Evolutionary conservation across 75 land plant genomes (phyloP).

Genomic region (Gnetum montanum): DNA sequence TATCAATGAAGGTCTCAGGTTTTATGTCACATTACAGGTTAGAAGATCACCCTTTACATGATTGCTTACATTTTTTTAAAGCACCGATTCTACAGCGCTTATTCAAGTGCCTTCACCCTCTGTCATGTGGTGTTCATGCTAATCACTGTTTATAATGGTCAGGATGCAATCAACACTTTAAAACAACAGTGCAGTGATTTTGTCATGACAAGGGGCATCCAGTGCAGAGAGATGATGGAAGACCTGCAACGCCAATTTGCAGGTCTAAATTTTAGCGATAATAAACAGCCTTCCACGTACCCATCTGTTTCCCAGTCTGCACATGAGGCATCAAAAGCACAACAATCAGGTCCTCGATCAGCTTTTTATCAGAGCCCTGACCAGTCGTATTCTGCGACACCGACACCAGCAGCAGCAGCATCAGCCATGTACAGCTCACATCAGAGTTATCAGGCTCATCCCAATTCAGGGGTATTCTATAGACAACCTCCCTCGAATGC

Average conservation of each 20-base stretch:
- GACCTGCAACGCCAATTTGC: constrained; percentile 87
- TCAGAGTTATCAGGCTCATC: constrained; percentile 17
- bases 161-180: constrained; percentile 91
- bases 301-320: constrained; percentile 38
- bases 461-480: constrained; percentile 1
- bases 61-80: not conserved
- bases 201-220: constrained; percentile 93
- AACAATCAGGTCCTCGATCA: constrained; percentile 14
- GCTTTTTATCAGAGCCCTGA: constrained; percentile 11
- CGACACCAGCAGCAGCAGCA: constrained; percentile 13
- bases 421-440: constrained; percentile 21
- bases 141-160: constrained; percentile 8
- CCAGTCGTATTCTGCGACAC: constrained; percentile 16
- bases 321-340: constrained; percentile 19
- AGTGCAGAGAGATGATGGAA: constrained; percentile 94
- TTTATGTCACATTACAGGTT: constrained; percentile 98
- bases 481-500: not conserved
- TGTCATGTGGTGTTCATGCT: not conserved
- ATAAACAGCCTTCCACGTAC: constrained; percentile 35
- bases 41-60: not conserved
- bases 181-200: constrained; percentile 98
- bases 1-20: constrained; percentile 94
- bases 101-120: not conserved
- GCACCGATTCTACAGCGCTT: too few relatives aligned
- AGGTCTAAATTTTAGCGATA: constrained; percentile 59